Base-by-base conservation (phyloP, 108 stramenopile genomes). In the Conticribra guillardii region DNA sequence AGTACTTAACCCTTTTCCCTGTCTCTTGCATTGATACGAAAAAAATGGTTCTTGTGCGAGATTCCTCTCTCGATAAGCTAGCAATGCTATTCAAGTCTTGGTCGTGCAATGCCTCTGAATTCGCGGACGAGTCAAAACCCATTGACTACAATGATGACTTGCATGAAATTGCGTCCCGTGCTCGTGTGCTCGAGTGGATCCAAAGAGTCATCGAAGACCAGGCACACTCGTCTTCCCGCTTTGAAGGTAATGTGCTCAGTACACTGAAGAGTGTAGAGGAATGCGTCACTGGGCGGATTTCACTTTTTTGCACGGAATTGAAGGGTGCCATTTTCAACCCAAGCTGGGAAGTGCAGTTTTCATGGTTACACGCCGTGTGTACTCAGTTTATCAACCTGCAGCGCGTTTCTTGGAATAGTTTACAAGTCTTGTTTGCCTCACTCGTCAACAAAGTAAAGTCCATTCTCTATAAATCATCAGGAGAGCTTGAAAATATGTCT, bases 401-500 rank as follows among this genome's bases (percentile, higher is more conserved):
- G 3, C 32, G 32, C 5, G 23, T 22, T 44, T 29, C 31, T 16
- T 54, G 71, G 54, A 58, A 48, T 18, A 22, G 57, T 21, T 15
- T 67, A 15, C 24, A 37, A n/a, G 29, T 30, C 18, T 29, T 24
- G 22, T 46, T 66, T 55, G 2, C 16, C 21, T 29, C 54, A 2
- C 33, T 58, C 4, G 34, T 67, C 31, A 67, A 73, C 33, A 31
- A 28, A 19, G 58, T 60, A 54, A 76, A 71, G 26, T 44, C 49
- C 18, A 23, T 14, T 23, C 70, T 76, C 19, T 46, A 29, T 23
- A 55, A 27, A 26, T 33, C 26, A n/a, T 64, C 76, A 9, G 63
- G 70, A 33, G 76, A 78, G 34, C 19, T 78, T 22, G 45, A 45
- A 14, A 73, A 45, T 21, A 78, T 64, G 54, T 66, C 63, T 18